Evolutionary conservation across 2,329 filamentous ascomycete species (phyloP).

Genomic region (Clonostachys chloroleuca): DNA sequence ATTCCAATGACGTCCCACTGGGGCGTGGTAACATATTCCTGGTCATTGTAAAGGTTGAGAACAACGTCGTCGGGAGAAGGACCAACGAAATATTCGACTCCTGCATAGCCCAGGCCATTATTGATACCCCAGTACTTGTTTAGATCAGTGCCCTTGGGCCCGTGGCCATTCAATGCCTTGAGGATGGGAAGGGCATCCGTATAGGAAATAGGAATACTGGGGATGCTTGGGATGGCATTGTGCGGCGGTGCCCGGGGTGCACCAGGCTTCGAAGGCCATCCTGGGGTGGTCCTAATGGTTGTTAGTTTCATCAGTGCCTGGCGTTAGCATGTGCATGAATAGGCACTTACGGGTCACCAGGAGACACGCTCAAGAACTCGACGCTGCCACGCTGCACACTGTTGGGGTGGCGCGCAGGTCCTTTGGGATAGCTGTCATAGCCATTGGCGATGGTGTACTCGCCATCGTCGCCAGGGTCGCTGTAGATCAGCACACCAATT

Average conservation of each 20-base stretch:
- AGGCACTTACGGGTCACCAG: constrained; percentile 59
- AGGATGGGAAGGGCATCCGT: constrained; percentile 80
- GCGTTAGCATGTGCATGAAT: background rate
- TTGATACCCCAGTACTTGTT: constrained; percentile 66
- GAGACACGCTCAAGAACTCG: constrained; percentile 69
- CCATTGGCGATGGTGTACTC: constrained; percentile 71
- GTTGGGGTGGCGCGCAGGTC: constrained; percentile 81
- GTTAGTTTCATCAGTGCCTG: constrained; percentile 5
- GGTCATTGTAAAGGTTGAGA: constrained; percentile 72
- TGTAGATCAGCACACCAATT: constrained; percentile 75
- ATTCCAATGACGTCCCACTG: constrained; percentile 91
- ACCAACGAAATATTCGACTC: constrained; percentile 80
- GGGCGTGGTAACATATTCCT: constrained; percentile 77
- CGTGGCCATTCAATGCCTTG: constrained; percentile 86
- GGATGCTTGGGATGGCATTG: constrained; percentile 73
- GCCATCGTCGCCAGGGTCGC: constrained; percentile 82
- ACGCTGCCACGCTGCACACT: constrained; percentile 87
- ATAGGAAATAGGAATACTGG: constrained; percentile 89
- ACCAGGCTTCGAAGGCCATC: constrained; percentile 91
- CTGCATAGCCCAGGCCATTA: constrained; percentile 72
- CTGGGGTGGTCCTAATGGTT: constrained; percentile 66
- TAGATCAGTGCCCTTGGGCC: constrained; percentile 71
- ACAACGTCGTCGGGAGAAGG: constrained; percentile 70
- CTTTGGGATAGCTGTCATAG: constrained; percentile 68
- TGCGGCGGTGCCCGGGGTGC: constrained; percentile 69